Conservation (phyloP, 306 rosid genomes). For the Cucurbita maxima region DNA sequence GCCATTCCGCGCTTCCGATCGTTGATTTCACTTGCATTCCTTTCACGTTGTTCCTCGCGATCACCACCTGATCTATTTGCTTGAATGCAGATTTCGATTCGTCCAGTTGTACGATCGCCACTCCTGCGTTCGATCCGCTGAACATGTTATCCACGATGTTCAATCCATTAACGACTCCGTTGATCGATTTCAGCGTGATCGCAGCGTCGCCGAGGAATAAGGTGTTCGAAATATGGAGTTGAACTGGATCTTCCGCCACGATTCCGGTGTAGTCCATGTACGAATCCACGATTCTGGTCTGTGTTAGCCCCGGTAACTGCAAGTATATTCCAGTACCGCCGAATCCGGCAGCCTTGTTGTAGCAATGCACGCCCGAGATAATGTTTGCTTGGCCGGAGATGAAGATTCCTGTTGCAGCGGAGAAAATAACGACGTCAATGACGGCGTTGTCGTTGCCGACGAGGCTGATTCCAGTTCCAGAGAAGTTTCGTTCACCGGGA, state of each 20-base stretch:
- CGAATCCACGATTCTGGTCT: slow-evolving; percentile 68
- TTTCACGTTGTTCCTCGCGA: slow-evolving; percentile 52
- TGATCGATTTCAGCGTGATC: slow-evolving; percentile 50
- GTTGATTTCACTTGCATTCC: slow-evolving; percentile 69
- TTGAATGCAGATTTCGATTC: slow-evolving; percentile 41
- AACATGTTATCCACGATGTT: slow-evolving; percentile 81
- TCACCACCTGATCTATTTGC: slow-evolving; percentile 45
- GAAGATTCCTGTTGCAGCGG: slow-evolving; percentile 51
- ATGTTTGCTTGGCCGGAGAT: slow-evolving; percentile 64
- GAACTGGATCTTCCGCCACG: slow-evolving; percentile 84
- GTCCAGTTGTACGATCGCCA: slow-evolving; percentile 53
- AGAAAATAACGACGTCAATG: slow-evolving; percentile 75
- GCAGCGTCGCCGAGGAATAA: slow-evolving; percentile 86
- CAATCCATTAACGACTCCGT: slow-evolving; percentile 46
- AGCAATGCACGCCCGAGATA: slow-evolving; percentile 71
- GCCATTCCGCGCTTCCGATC: slow-evolving; percentile 23
- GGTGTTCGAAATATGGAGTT: slow-evolving; percentile 50
- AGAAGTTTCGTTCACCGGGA: slow-evolving; percentile 39
- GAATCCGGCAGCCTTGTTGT: slow-evolving; percentile 82
- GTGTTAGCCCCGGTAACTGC: slow-evolving; percentile 53
- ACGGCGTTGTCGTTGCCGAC: slow-evolving; percentile 66
- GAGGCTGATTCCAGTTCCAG: slow-evolving; percentile 63
- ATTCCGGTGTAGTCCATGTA: slow-evolving; percentile 81
- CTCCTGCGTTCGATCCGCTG: slow-evolving; percentile 39
- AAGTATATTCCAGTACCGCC: slow-evolving; percentile 78